Percentiles rank a stretch among this genome's conserved stretches.
phyloP scores from a whole-genome alignment of 2,329 filamentous ascomycete genomes.

The Fusarium abutilonis region DNA sequence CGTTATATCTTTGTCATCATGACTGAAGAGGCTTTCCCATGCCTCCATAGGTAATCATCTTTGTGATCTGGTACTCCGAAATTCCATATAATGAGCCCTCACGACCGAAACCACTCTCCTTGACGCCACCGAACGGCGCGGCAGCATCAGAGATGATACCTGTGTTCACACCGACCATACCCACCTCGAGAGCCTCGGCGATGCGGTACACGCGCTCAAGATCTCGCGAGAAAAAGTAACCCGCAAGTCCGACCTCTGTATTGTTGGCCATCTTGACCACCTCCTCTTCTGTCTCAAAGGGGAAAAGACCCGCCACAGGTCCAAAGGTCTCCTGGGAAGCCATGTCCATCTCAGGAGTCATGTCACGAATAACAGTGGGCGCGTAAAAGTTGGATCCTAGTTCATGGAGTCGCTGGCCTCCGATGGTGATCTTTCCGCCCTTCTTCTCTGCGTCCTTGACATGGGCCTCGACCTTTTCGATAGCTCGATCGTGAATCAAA shows the following conservation, averaged over 20 bases:
- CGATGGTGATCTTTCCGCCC: constrained; percentile 78
- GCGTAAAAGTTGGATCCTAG: constrained; percentile 88
- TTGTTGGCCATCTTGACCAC: constrained; percentile 85
- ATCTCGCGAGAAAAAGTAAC: constrained; percentile 87
- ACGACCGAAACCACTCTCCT: constrained; percentile 81
- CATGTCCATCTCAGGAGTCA: constrained; percentile 86
- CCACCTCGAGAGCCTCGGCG: constrained; percentile 78
- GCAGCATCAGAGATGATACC: constrained; percentile 70
- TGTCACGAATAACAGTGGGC: constrained; percentile 87
- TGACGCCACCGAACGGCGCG: constrained; percentile 79
- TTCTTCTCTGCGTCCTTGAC: constrained; percentile 81
- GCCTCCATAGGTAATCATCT: constrained; percentile 68
- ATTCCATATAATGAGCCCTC: constrained; percentile 83
- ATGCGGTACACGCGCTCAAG: constrained; percentile 68
- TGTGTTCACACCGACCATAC: constrained; percentile 88
- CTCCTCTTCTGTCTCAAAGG: constrained; percentile 88
- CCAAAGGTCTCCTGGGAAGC: constrained; percentile 94
- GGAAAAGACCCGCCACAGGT: constrained; percentile 88
- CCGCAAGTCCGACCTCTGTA: constrained; percentile 86
- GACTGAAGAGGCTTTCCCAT: constrained; percentile 65
- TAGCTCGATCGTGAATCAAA: constrained; percentile 84
- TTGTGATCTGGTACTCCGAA: constrained; percentile 78
- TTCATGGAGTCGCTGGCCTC: constrained; percentile 77
- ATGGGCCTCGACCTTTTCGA: constrained; percentile 81
- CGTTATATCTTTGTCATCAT: neutral